Evolutionary conservation across 164 flowering plant species (phyloP).

Genomic region (Liquidambar formosana): DNA sequence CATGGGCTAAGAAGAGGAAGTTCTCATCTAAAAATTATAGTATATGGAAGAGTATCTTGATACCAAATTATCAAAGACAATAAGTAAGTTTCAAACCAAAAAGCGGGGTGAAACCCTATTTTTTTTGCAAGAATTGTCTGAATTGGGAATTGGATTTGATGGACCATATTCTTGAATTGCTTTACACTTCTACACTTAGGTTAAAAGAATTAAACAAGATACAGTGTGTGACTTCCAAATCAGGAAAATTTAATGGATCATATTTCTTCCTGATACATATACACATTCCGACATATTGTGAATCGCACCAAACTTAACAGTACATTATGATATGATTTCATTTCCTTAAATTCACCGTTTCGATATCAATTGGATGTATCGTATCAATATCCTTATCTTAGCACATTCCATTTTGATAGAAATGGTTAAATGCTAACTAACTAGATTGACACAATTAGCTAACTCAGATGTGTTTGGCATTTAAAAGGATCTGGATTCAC

Average conservation of each 20-base stretch:
- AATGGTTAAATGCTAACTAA: not conserved
- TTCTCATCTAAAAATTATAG: not conserved
- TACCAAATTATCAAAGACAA: no score
- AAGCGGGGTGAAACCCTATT: no score
- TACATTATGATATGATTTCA: not conserved
- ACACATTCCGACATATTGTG: no score
- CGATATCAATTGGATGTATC: no score
- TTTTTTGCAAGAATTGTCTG: no score
- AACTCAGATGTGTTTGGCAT: not conserved
- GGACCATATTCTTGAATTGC: not conserved
- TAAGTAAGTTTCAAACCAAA: no score
- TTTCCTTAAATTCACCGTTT: no score
- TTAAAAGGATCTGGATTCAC: not conserved
- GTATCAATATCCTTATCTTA: not conserved
- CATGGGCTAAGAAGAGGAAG: not conserved
- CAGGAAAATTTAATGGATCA: no score
- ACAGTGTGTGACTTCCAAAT: no score
- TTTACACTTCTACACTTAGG: not conserved
- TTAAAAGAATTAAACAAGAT: not conserved
- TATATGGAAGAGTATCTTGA: no score
- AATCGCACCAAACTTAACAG: no score
- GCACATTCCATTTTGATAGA: not conserved
- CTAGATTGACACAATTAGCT: not conserved
- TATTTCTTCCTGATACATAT: no score
- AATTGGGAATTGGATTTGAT: not conserved